phyloP scores from a whole-genome alignment of 2,329 filamentous ascomycete species.

The Metarhizium brunneum region DNA sequence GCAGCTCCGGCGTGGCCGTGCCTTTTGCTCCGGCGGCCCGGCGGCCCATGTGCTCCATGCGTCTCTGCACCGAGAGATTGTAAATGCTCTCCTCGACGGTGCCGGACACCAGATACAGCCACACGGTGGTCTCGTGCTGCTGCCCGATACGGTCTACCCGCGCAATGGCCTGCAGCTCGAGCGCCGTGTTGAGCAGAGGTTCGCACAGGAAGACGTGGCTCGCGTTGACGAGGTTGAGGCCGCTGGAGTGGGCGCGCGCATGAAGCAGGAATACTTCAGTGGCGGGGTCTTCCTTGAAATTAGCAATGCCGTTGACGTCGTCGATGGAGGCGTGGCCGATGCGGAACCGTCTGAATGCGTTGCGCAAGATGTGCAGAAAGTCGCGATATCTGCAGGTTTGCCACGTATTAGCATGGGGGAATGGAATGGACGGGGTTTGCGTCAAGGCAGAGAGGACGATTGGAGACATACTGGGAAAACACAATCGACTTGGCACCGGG shows the following conservation, averaged over 20 bases:
- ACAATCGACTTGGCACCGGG: constrained; percentile 84
- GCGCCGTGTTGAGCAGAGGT: constrained; percentile 82
- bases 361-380: constrained; percentile 65
- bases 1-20: constrained; percentile 29
- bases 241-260: constrained; percentile 78
- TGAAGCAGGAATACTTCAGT: constrained; percentile 83
- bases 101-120: constrained; percentile 86
- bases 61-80: constrained; percentile 69
- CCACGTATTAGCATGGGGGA: not conserved
- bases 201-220: constrained; percentile 94
- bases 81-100: constrained; percentile 92
- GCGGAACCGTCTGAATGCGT: constrained; percentile 60
- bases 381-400: constrained; percentile 47
- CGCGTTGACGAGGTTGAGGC: constrained; percentile 84
- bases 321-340: constrained; percentile 69
- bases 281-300: constrained; percentile 65
- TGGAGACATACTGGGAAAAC: constrained; percentile 62
- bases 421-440: too few relatives aligned
- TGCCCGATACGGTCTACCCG: constrained; percentile 94
- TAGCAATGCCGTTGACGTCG: constrained; percentile 56
- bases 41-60: constrained; percentile 65
- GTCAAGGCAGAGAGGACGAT: not conserved
- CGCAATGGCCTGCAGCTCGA: constrained; percentile 91
- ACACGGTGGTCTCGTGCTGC: constrained; percentile 78
- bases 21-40: constrained; percentile 27